Evolutionary conservation across 768 basidiomycete genomes (phyloP), one percentile per base, ranked within the genome.

Genomic region (Flagelloscypha sp.): DNA sequence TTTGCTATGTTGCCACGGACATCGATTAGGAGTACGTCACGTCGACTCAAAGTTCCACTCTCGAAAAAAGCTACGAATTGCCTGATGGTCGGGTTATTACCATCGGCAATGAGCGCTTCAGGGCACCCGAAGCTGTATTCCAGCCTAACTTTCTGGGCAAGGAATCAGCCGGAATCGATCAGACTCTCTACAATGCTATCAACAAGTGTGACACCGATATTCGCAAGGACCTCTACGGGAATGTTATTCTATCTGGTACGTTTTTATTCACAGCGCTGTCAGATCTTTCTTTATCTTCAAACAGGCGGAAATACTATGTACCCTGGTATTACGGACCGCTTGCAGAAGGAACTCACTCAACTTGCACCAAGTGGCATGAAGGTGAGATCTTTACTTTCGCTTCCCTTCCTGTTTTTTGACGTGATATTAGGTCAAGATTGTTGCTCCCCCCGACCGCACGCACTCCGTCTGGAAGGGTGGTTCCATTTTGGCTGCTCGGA

Each of bases 51-150:
- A 74, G 71, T 20, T 77, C 75, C 19, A 66, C 74, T 24, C 63
- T 79, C 30, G 79, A 80, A 56, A 80, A 78, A 64, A 72, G 65
- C 36, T 80, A 80, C 49, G 78, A 80, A 51, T 68, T 81, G 45
- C 79, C 78, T 33, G 78, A 80, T 47, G 78, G 78, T 34, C 78
- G 79, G 48, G 77, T 81, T 37, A 79, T 80, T 48, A 79, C 76
- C 41, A 76, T 80, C 41, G 79, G 78, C 30, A 77, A 75, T 52
- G 79, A 80, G 79, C 73, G 70, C 33, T 80, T 81, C 74, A 72
- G 78, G 52, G 68, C 72, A 41, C 79, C 78, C 18, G 78, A 80
- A 50, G 77, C 74, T 24, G 66, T 80, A 42, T 80, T 80, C 78
- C 74, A 79, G 55, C 78, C 78, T 27, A 56, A 72, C 24, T 65